phyloP scores from a whole-genome alignment of 1,284 basidiomycete genomes.

The Austroboletus niveus region DNA sequence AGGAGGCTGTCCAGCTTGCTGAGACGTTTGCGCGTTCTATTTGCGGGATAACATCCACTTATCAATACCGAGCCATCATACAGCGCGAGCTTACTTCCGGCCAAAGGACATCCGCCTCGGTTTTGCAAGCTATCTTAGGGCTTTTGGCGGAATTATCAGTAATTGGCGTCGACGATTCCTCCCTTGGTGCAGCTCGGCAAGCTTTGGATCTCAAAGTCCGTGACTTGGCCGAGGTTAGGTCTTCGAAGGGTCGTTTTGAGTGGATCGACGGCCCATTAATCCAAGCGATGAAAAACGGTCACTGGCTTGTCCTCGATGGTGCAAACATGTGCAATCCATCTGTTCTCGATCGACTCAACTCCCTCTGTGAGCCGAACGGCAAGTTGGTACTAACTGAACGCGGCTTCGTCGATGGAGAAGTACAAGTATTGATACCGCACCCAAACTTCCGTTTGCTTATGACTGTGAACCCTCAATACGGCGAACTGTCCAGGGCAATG shows the following conservation, averaged over 20 bases:
- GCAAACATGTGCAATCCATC: constrained; percentile 96
- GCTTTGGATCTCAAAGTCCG: constrained; percentile 17
- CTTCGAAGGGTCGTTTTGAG: constrained; percentile 67
- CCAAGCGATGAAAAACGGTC: constrained; percentile 80
- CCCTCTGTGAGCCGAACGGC: constrained; percentile 89
- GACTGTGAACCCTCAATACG: constrained; percentile 87
- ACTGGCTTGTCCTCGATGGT: constrained; percentile 91
- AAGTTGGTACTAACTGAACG: constrained; percentile 85
- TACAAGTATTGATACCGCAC: constrained; percentile 81
- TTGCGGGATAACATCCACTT: constrained; percentile 33
- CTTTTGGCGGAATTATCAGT: constrained; percentile 25
- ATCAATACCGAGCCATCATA: constrained; percentile 19
- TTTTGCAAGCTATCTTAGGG: constrained; percentile 21
- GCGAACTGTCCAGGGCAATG: constrained; percentile 98
- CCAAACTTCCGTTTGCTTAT: constrained; percentile 92
- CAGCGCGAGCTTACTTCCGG: constrained; percentile 23
- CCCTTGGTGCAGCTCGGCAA: constrained; percentile 9
- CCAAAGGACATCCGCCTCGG: constrained; percentile 16
- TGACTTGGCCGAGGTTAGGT: constrained; percentile 15
- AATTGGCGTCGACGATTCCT: constrained; percentile 12
- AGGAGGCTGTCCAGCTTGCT: constrained; percentile 40
- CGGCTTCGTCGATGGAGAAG: constrained; percentile 77
- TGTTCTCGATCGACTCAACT: constrained; percentile 96
- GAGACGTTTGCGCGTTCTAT: constrained; percentile 41
- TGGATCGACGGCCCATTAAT: constrained; percentile 98